Evolutionary conservation across 2,329 filamentous ascomycete species (phyloP).

Genomic region (Fusarium virguliforme): DNA sequence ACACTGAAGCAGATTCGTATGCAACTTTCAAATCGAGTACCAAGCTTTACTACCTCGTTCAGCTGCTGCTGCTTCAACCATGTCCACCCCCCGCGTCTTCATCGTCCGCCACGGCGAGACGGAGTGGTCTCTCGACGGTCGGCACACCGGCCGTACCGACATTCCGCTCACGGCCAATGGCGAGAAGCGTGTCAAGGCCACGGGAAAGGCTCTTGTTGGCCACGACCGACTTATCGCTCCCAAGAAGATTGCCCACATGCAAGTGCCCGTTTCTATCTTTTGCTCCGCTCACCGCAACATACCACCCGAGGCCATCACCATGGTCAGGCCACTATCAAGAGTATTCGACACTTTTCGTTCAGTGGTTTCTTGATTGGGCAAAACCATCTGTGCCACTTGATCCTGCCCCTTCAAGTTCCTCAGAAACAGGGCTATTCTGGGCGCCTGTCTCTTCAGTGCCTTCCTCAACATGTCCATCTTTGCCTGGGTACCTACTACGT

Average conservation of each 20-base stretch:
- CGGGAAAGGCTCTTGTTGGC: constrained; percentile 87
- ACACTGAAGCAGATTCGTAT: neutral
- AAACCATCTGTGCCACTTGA: neutral
- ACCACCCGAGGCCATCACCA: neutral
- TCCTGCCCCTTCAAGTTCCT: constrained; percentile 62
- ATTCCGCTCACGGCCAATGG: constrained; percentile 88
- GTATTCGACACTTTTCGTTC: neutral
- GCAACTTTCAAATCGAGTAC: constrained; percentile 4
- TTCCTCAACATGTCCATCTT: constrained; percentile 59
- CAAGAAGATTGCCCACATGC: constrained; percentile 86
- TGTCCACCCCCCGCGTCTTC: constrained; percentile 79
- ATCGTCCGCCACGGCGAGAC: constrained; percentile 94
- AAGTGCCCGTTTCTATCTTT: constrained; percentile 29
- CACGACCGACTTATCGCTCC: constrained; percentile 89
- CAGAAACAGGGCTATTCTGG: constrained; percentile 64
- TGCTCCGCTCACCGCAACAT: neutral
- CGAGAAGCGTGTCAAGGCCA: constrained; percentile 81
- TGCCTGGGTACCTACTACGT: constrained; percentile 64
- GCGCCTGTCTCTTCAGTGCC: constrained; percentile 60
- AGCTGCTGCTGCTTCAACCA: constrained; percentile 23
- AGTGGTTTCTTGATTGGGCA: neutral
- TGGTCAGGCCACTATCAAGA: neutral
- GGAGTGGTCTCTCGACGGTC: constrained; percentile 91
- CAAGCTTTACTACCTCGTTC: neutral
- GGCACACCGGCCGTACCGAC: constrained; percentile 89